Evolutionary conservation across 202 grass and related monocot species (phyloP).

Genomic region (Panicum hallii): DNA sequence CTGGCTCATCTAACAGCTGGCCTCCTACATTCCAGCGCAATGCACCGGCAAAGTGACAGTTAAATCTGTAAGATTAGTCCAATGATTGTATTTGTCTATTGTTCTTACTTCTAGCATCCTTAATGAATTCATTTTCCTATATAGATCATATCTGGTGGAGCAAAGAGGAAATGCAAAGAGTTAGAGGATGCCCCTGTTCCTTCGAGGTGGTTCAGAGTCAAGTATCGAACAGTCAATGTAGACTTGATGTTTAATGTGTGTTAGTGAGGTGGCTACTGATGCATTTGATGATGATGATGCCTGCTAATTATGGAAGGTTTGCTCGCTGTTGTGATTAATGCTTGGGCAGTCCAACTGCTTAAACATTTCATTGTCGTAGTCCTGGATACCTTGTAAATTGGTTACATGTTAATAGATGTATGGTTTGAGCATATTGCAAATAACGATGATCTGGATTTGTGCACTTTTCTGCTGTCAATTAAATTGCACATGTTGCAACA

Average conservation of each 20-base stretch:
- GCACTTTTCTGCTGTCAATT: slow-evolving; percentile 32
- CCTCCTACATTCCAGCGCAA: slow-evolving; percentile 62
- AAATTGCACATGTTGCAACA: slow-evolving; percentile 30
- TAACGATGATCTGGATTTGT: slow-evolving; percentile 27
- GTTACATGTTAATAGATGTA: slow-evolving; percentile 54
- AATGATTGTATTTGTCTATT: neutral
- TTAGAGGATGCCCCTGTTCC: neutral
- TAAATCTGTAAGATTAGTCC: slow-evolving; percentile 37
- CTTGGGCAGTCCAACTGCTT: slow-evolving; percentile 38
- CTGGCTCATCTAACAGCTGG: slow-evolving; percentile 60
- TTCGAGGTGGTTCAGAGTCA: slow-evolving; percentile 40
- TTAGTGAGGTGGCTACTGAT: slow-evolving; percentile 54
- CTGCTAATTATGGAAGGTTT: slow-evolving; percentile 55
- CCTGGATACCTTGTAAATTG: slow-evolving; percentile 49
- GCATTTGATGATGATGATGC: slow-evolving; percentile 37
- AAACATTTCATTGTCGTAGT: slow-evolving; percentile 31
- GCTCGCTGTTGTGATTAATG: slow-evolving; percentile 46
- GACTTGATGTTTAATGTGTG: slow-evolving; percentile 45
- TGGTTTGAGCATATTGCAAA: slow-evolving; percentile 38
- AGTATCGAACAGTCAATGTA: slow-evolving; percentile 42
- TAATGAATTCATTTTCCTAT: slow-evolving; percentile 25
- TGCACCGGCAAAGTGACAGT: slow-evolving; percentile 60
- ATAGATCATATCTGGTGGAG: slow-evolving; percentile 47
- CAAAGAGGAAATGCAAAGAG: slow-evolving; percentile 28
- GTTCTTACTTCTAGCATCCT: slow-evolving; percentile 6